Evolutionary conservation across 1,284 basidiomycete genomes (phyloP).

Genomic region (Golubevia pallescens): DNA sequence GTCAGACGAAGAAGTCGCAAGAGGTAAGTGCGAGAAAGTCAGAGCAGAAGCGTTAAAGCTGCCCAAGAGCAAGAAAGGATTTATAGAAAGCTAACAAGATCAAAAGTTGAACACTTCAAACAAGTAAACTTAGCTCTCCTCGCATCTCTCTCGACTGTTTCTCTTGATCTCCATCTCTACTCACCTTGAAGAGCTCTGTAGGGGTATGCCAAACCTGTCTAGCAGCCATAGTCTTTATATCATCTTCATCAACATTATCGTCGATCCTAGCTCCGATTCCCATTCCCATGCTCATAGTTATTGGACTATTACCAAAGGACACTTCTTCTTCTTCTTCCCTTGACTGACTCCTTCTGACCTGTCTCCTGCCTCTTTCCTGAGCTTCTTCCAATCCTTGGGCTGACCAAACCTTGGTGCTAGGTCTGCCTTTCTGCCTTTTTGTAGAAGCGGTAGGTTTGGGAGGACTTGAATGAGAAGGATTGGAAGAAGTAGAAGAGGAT

Average conservation of each 20-base stretch:
- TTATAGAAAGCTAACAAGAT: background rate
- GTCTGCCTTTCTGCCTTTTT: background rate
- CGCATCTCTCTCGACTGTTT: too few species aligned
- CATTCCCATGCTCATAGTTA: slow-evolving; percentile 65
- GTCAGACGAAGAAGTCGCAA: background rate
- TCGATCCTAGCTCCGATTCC: slow-evolving; percentile 39
- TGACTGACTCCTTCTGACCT: slow-evolving; percentile 40
- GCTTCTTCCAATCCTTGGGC: slow-evolving; percentile 37
- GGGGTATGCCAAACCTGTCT: slow-evolving; percentile 98
- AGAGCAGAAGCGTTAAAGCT: too few species aligned
- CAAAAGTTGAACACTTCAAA: background rate
- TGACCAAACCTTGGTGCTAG: slow-evolving; percentile 2
- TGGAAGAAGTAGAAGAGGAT: too few species aligned
- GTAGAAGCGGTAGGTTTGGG: too few species aligned
- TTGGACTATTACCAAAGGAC: too few species aligned
- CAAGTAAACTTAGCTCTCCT: too few species aligned
- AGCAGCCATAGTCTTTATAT: slow-evolving; percentile 67
- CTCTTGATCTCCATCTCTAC: slow-evolving; percentile 29
- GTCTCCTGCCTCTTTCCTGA: slow-evolving; percentile 41
- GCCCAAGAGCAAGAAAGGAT: slow-evolving; percentile 8
- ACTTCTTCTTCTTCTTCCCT: slow-evolving; percentile 7
- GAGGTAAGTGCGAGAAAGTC: slow-evolving; percentile 3
- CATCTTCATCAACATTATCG: slow-evolving; percentile 64
- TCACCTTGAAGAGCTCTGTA: slow-evolving; percentile 93
- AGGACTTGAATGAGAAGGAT: slow-evolving; percentile 10